Base-by-base conservation (phyloP, 768 basidiomycete genomes). In the Termitomyces sp. region DNA sequence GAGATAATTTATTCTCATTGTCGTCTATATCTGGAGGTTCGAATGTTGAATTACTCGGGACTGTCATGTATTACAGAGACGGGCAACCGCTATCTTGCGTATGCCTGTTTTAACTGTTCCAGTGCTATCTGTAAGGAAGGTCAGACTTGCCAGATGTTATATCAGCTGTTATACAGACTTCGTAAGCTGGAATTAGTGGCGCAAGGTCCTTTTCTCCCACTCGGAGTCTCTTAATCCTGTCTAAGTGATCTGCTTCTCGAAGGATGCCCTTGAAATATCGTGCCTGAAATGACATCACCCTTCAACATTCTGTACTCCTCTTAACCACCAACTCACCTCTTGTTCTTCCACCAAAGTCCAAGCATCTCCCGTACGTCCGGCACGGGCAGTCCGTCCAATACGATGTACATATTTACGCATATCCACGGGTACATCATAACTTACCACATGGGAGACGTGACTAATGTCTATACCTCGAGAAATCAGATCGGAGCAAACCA, bases 401-500 rank as follows among this genome's bases (percentile, higher is more conserved):
- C 97, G 88, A 71, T 99, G 97, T 11, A 99, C 92, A 67, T 99
- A 99, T 70, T 98, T 98, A 52, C 93, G 83, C 84, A 98, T 94
- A 69, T 98, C 97, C n/a, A 97, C 81, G 9, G 97, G 95, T 2
- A 85, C 87, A 68, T 99, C 97, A 70, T 99, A 98, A 66, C 88
- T 94, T 48, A 99, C 83, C 32, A 99, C 96, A 70, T 97, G 91
- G 3, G 87, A 83, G 35, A 98, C 92, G 62, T 92, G 85, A 57
- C 86, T 90, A 57, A 99, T 90, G 66, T 98, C 96, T 59, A 98
- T 94, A 11, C 97, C 97, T 57, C 97, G 86, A 3, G 96, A 92
- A 58, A 98, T 90, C 10, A 99, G 77, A 73, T 98, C 97, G 2
- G 96, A 98, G 68, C 94, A 97, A n/a, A 99, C 81, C 20, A 99